Evolutionary conservation across 1,284 basidiomycete genomes (phyloP), one percentile per base, ranked within the genome.

Genomic region (Wolfiporia cocos): DNA sequence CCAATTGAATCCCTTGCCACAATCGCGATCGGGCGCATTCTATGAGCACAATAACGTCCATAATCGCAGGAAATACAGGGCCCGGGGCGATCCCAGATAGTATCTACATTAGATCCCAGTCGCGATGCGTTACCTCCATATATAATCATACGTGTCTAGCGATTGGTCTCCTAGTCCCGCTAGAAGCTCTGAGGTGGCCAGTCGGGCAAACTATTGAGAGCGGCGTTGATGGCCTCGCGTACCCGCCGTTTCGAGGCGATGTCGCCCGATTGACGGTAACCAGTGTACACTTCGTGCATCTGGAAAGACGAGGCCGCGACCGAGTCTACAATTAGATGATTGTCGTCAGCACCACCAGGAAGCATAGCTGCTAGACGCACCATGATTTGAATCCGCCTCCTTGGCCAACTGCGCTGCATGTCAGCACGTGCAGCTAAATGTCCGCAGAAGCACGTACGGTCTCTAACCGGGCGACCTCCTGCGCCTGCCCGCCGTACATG

Each of bases 231-330:
- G 19, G 59, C 55, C 47, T 68, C 66, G 14, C 64, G 60, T 4
- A 68, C 66, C 12, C 66, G 61, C n/a, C 61, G 55, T 47, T 63
- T 65, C 38, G 61, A 64, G 11, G 65, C 64, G 17, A 61, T 35
- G 42, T 68, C 66, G 28, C 57, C 53, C n/a, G 66, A 67, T 41
- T 64, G 64, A 15, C 64, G 62, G 43, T 68, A 67, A 2, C 63
- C 63, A 17, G 43, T 36, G 34, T 55, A 59, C 4, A 63, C 62
- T 41, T 68, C 66, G 22, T 62, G 52, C 61, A 67, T 60, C 51
- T 68, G 66, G 54, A 66, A 59, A 5, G 58, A 47, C 2, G 62
- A 57, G 4, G 66, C 66, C 7, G 64, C 63, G 17, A 66, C 52
- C 2, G 58, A 56, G 39, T 65, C 65, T 66, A 38, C 2, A 28